Evolutionary conservation across 2,329 filamentous ascomycete species (phyloP), one percentile per base, ranked within the genome.

Genomic region (Aspergillus intermedius): DNA sequence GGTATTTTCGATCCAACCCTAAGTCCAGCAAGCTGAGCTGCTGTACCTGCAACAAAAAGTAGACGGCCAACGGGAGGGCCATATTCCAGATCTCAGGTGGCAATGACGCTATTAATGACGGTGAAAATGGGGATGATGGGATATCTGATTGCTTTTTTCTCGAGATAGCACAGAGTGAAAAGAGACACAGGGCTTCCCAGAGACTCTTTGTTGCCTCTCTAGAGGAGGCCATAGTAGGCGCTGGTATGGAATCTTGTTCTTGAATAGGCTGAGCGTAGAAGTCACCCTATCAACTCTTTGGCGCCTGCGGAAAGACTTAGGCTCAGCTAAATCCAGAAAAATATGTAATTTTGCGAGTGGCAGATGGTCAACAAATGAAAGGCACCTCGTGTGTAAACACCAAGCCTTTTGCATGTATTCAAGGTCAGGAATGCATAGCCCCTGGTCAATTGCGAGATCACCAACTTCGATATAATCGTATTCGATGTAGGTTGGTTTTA

Each of bases 31-130:
- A 51, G 44, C 19, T 54, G 49, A 17, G 49, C 41, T 30, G 50
- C 52, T 45, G 52, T 43, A 45, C 22, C 41, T 49, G 52, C 49
- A 12, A 54, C 28, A 42, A 49, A 52, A 10, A 50, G 12, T 17
- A 54, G 46, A 35, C 47, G 47, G 30, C 49, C 49, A 47, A 54
- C 49, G 15, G 52, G 21, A 50, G 32, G 10, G 21, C 5, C 39
- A 19, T 8, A 10, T 22, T 19, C 17, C 15, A 22, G 10, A 21
- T 41, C 2, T 41, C 39, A 19, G 6, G 2, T 19, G 39, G 39
- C 21, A 22, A 22, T 22, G 21, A 22, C 21, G 21, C 21, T 22
- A 22, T 5, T 21, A 41, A 41, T 41, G 15, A 22, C 37, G 8
- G 15, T 25, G 23, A 4, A 7, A 17, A 7, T 4, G 15, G 21